Evolutionary conservation across 176 grass and related monocot genomes (phyloP).

Genomic region (Metroxylon sagu): DNA sequence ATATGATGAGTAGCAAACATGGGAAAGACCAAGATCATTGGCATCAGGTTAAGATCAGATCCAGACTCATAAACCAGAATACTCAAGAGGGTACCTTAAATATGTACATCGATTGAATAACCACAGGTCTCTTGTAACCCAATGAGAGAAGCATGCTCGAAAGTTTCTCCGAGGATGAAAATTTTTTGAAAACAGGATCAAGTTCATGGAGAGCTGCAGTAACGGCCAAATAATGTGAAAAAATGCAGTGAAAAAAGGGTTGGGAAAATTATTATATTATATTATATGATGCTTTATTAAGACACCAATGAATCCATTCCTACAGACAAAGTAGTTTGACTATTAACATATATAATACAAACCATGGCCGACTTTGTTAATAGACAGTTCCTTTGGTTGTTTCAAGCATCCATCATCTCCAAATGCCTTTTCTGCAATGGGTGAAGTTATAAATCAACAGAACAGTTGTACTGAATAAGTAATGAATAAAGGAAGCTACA

Average conservation of each 20-base stretch:
- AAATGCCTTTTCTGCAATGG: slow-evolving; percentile 70
- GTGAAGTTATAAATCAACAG: not conserved
- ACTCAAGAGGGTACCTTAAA: slow-evolving; percentile 61
- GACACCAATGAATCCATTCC: too few species aligned
- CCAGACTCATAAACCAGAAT: not conserved
- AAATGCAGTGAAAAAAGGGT: not conserved
- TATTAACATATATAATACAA: slow-evolving; percentile 11
- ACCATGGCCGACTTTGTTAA: slow-evolving; percentile 98
- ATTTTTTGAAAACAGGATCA: slow-evolving; percentile 83
- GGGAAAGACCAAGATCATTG: too few species aligned
- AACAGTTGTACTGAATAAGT: not conserved
- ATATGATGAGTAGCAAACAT: too few species aligned
- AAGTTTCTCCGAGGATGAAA: slow-evolving; percentile 42
- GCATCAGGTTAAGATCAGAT: too few species aligned
- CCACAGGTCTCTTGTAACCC: slow-evolving; percentile 67
- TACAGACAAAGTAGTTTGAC: too few species aligned
- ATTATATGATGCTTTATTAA: slow-evolving; percentile 12
- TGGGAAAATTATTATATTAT: slow-evolving; percentile 6
- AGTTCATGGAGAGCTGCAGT: slow-evolving; percentile 81
- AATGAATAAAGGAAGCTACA: not conserved
- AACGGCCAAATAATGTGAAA: not conserved
- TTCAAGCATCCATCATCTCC: slow-evolving; percentile 81
- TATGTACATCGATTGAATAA: slow-evolving; percentile 97
- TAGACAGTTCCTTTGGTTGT: slow-evolving; percentile 87
- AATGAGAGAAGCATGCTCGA: slow-evolving; percentile 63